Evolutionary conservation across 2,329 filamentous ascomycete genomes (phyloP).

Genomic region (Zymoseptoria passerinii): DNA sequence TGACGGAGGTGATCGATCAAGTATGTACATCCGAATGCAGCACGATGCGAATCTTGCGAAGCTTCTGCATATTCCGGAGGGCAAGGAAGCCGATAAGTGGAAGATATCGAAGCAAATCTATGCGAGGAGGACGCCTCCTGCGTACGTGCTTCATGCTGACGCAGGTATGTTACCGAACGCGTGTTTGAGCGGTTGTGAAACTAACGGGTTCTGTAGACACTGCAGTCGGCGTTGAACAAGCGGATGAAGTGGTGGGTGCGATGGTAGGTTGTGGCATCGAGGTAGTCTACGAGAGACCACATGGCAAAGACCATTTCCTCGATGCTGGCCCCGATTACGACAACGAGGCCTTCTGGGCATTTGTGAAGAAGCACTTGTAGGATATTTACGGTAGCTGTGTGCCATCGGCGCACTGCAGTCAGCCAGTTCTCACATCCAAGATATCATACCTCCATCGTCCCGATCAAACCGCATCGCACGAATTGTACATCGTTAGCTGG

Average conservation of each 20-base stretch:
- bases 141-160: constrained; percentile 26
- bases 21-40: constrained; percentile 25
- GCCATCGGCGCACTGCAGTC: background rate
- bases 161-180: constrained; percentile 11
- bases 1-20: constrained; percentile 8
- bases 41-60: constrained; percentile 22
- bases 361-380: constrained; percentile 22
- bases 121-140: constrained; percentile 16
- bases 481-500: too few relatives aligned
- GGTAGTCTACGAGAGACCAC: constrained; percentile 21
- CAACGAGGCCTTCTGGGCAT: constrained; percentile 23
- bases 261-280: constrained; percentile 21
- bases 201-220: constrained; percentile 7
- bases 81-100: constrained; percentile 13
- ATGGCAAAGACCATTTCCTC: constrained; percentile 23
- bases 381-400: background rate
- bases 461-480: too few relatives aligned
- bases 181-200: constrained; percentile 4
- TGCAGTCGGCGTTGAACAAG: constrained; percentile 25
- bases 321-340: constrained; percentile 19
- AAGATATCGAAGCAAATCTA: constrained; percentile 22
- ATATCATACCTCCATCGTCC: too few relatives aligned
- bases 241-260: constrained; percentile 25
- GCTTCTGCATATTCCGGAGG: constrained; percentile 17
- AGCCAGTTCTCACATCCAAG: background rate